Conservation (phyloP, 176 grass and related monocot genomes). For the Rhipidocladum racemiflorum region DNA sequence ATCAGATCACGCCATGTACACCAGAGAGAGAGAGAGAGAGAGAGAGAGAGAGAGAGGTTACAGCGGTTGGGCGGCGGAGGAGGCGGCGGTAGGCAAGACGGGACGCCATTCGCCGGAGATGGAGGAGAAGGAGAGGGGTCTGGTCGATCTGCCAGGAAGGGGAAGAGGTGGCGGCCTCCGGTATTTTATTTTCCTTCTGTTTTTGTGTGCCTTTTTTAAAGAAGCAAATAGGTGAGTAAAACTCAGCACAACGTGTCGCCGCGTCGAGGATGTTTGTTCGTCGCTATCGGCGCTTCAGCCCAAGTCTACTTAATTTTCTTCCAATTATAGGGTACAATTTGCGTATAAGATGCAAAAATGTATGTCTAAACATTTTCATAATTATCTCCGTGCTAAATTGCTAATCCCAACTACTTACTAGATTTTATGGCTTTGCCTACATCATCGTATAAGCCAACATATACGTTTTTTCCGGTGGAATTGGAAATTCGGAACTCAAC, state of each 20-base stretch:
- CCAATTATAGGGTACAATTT: neutral
- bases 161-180: neutral
- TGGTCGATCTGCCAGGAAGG: slow-evolving; percentile 10
- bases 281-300: neutral
- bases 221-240: neutral
- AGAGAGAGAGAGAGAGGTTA: slow-evolving; percentile 7
- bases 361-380: too few relatives aligned
- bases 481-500: too few relatives aligned
- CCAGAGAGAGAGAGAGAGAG: neutral
- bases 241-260: neutral
- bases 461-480: too few relatives aligned
- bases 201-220: neutral
- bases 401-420: too few relatives aligned
- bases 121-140: neutral
- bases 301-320: too few relatives aligned
- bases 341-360: too few relatives aligned
- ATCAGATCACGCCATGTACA: neutral
- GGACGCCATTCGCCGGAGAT: slow-evolving; percentile 60
- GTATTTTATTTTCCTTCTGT: neutral
- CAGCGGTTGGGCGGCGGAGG: slow-evolving; percentile 40
- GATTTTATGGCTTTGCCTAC: too few relatives aligned
- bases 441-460: too few relatives aligned
- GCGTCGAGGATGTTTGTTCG: neutral
- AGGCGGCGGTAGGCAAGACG: slow-evolving; percentile 42
- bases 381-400: too few relatives aligned